Evolutionary conservation across 1,284 basidiomycete species (phyloP).

Genomic region (Tylopilus sp.): DNA sequence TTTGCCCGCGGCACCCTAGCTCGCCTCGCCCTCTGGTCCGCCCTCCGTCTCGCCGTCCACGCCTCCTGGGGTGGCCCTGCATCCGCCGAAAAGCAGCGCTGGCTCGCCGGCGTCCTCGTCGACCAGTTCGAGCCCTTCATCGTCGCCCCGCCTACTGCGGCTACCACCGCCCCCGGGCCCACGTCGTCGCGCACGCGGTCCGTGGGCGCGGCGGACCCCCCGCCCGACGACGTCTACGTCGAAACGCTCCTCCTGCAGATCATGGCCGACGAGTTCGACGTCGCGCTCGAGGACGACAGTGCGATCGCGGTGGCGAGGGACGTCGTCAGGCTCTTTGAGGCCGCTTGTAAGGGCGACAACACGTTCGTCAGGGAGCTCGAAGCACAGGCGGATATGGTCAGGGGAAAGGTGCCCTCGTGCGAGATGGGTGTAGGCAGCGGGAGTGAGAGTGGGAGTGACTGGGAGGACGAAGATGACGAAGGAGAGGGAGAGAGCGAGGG

Average conservation of each 20-base stretch:
- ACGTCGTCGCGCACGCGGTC: constrained; percentile 19
- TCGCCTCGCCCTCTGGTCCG: constrained; percentile 77
- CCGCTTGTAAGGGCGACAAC: constrained; percentile 37
- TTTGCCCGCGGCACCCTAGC: constrained; percentile 84
- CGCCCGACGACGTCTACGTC: constrained; percentile 71
- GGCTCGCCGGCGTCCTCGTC: constrained; percentile 78
- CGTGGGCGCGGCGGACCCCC: constrained; percentile 10
- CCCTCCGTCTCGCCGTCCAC: constrained; percentile 77
- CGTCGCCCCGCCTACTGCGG: background rate
- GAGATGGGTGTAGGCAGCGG: constrained; percentile 43
- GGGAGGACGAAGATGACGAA: constrained; percentile 25
- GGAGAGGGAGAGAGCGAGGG: constrained; percentile 5
- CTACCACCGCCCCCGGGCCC: background rate
- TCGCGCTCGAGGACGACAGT: constrained; percentile 77
- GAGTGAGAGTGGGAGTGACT: constrained; percentile 40
- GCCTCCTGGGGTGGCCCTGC: constrained; percentile 80
- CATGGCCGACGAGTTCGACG: constrained; percentile 83
- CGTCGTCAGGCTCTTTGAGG: constrained; percentile 66
- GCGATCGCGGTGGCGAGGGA: constrained; percentile 68
- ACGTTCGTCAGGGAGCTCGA: constrained; percentile 55
- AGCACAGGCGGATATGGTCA: constrained; percentile 55
- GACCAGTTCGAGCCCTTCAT: constrained; percentile 72
- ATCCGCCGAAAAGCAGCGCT: constrained; percentile 64
- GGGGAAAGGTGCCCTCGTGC: constrained; percentile 53
- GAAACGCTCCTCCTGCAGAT: constrained; percentile 76